Base-by-base conservation (phyloP, 208 protist species). In the Novymonas esmeraldas region DNA sequence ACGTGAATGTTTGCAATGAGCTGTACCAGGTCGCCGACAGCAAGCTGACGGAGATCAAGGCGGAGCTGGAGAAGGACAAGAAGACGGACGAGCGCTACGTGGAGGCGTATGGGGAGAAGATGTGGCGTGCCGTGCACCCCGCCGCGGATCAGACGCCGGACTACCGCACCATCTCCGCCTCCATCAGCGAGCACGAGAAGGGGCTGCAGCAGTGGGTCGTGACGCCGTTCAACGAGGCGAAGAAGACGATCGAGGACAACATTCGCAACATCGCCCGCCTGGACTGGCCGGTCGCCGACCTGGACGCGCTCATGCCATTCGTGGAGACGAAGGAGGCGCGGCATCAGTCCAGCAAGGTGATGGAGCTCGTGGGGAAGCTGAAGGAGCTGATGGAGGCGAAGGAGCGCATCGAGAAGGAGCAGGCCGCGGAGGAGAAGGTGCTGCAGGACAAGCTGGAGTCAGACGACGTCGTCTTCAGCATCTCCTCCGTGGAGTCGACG, bases 221-320 rank as follows among this genome's bases (percentile, higher is more conserved):
- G n/a, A 63, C 54, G 22, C 85, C 85, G 18, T 82, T 93, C 39
- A 52, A 56, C 16, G 61, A 64, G 14, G 78, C 76, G n/a, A 85
- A 84, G 68, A 61, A 48, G 56, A 71, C 68, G 33, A 51, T 94
- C 42, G 72, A 87, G 34, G 64, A 63, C 4, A 82, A 85, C 70
- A 59, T 90, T 36, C 76, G 79, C 24, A 60, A 89, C 64, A 66
- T 94, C 16, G 79, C 85, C 3, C 83, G 87, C 13, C 69, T 96
- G 13, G 85, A 90, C 65, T 93, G 81, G 82, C 61, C 81, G 7
- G 86, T 90, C 56, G 41, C 9, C 6, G 91, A 96, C 52, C 52
- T 96, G 26, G 88, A 96, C 55, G 79, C 82, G 18, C 79, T 96
- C 29, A 93, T 96, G 85, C 91, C 91, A 0, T 93, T 88, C 74